Percentiles rank a stretch among this genome's conserved stretches.
phyloP scores from a whole-genome alignment of 225 moss, liverwort and hornwort species.

The Pleurozium schreberi region DNA sequence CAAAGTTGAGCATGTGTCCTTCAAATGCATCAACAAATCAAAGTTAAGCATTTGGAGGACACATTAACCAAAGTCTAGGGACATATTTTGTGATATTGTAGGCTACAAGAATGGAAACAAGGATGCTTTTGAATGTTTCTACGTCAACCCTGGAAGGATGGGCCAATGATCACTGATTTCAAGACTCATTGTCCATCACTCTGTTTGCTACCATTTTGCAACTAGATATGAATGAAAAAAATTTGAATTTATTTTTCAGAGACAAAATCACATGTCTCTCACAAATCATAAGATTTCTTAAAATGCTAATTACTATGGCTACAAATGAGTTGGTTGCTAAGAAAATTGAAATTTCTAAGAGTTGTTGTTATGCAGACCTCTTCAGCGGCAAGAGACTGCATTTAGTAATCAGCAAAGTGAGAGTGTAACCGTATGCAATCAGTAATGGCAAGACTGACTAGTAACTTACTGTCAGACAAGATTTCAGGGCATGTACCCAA shows the following conservation, averaged over 20 bases:
- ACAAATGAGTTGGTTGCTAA: background rate
- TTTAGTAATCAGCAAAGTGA: background rate
- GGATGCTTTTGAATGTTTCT: no score
- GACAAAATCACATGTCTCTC: background rate
- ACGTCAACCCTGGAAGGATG: fast-evolving
- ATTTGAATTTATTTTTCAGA: background rate
- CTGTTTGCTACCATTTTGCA: fast-evolving
- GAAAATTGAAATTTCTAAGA: background rate
- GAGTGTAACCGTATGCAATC: background rate
- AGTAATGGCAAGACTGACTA: background rate
- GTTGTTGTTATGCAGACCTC: background rate
- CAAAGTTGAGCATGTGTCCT: no score
- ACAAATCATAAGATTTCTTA: background rate
- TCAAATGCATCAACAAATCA: no score
- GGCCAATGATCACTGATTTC: fast-evolving
- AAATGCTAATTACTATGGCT: background rate
- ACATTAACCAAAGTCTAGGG: no score
- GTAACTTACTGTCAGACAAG: background rate
- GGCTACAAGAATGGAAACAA: no score
- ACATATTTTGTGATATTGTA: no score
- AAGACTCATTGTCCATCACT: background rate
- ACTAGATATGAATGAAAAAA: background rate
- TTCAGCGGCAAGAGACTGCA: background rate
- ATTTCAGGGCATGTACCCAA: background rate
- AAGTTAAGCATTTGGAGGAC: no score